Conservation (phyloP, 2,329 filamentous ascomycete species). For the Amylocarpus encephaloides region DNA sequence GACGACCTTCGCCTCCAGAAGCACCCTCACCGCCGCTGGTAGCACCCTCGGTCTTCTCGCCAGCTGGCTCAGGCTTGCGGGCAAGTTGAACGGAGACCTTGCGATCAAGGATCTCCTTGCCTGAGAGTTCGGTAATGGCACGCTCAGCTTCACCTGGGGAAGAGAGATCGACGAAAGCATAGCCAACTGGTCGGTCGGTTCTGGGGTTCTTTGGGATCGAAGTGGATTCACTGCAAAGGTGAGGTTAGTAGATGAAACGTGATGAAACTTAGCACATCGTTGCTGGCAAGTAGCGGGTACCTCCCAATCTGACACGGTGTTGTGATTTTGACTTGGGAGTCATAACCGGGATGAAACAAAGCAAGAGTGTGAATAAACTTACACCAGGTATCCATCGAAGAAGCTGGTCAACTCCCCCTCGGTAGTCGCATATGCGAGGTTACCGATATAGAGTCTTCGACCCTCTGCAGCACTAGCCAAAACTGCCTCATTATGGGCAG, state of each 20-base stretch:
- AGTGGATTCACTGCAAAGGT: slow-evolving; percentile 72
- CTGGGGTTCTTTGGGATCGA: slow-evolving; percentile 99
- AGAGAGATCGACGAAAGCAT: slow-evolving; percentile 96
- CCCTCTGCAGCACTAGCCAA: slow-evolving; percentile 97
- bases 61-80: slow-evolving; percentile 86
- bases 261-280: neutral
- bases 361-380: slow-evolving; percentile 42
- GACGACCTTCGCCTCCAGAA: slow-evolving; percentile 57
- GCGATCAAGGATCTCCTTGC: slow-evolving; percentile 95
- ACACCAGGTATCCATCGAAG: slow-evolving; percentile 99
- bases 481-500: slow-evolving; percentile 77
- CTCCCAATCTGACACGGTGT: neutral
- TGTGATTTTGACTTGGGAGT: neutral
- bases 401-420: slow-evolving; percentile 99
- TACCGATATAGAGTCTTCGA: slow-evolving; percentile 99
- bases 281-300: neutral
- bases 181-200: slow-evolving; percentile 96
- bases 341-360: neutral
- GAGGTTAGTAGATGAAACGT: slow-evolving; percentile 32
- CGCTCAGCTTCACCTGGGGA: slow-evolving; percentile 92
- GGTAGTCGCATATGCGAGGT: slow-evolving; percentile 99
- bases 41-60: slow-evolving; percentile 66
- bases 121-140: slow-evolving; percentile 90
- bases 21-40: slow-evolving; percentile 67
- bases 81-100: slow-evolving; percentile 99